phyloP scores from a whole-genome alignment of 805 yeast genomes.

The Candida awuae region DNA sequence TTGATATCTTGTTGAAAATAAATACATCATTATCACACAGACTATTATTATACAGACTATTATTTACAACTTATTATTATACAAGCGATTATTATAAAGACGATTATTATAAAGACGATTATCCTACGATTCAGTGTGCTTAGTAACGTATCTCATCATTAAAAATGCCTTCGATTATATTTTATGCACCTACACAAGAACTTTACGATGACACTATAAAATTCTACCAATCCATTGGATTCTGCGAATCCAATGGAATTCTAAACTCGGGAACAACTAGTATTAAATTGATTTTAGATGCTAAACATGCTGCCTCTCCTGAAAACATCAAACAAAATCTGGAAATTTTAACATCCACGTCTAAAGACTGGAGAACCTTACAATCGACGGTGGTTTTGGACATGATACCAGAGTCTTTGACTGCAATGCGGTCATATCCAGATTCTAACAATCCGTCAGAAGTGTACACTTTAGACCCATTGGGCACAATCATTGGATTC shows the following conservation, averaged over 20 bases:
- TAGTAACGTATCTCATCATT: too few species aligned
- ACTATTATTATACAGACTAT: too few species aligned
- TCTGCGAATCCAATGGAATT: slow-evolving; percentile 8
- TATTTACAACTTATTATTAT: too few species aligned
- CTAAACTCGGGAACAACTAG: slow-evolving; percentile 3
- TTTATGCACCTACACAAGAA: slow-evolving; percentile 43
- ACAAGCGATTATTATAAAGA: too few species aligned
- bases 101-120: too few species aligned
- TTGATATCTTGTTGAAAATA: too few species aligned
- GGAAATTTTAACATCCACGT: slow-evolving; percentile 19
- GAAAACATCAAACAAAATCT: slow-evolving; percentile 23
- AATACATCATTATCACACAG: too few species aligned
- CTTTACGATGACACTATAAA: slow-evolving; percentile 39
- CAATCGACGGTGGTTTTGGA: slow-evolving; percentile 40
- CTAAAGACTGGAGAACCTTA: slow-evolving; percentile 44
- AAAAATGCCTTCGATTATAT: slow-evolving; percentile 29
- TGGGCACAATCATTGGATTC: slow-evolving; percentile 78
- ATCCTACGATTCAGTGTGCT: too few species aligned
- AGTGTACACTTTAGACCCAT: slow-evolving; percentile 71
- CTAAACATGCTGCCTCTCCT: slow-evolving; percentile 21
- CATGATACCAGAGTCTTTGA: background rate
- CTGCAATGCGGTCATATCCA: background rate
- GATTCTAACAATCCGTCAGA: slow-evolving; percentile 47
- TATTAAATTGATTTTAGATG: slow-evolving; percentile 21
- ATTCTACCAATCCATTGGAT: slow-evolving; percentile 40